Evolutionary conservation across 2,329 filamentous ascomycete genomes (phyloP), one percentile per base, ranked within the genome.

Genomic region (Neofusicoccum kwambonambiense): DNA sequence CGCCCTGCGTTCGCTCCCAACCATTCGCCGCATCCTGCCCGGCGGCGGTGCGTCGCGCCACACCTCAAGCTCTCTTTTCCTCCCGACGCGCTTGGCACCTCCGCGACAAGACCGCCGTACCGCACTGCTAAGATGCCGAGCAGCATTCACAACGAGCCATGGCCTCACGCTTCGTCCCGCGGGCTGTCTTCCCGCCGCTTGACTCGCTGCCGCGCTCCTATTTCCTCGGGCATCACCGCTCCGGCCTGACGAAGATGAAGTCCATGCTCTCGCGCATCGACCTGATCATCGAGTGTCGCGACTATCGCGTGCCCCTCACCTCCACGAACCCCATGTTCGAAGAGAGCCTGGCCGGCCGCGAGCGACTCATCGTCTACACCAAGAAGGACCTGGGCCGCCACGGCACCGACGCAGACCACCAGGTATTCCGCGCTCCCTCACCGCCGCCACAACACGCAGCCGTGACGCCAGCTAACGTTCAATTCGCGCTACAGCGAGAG

Each of bases 311-410:
- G 0, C 95, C 95, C 0, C 80, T 98, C 9, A 93, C 93, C 0
- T 95, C 92, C 3, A 88, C 92, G 70, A 99, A 99, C 74, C 94
- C 93, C 0, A 80, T 93, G 51, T 94, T 99, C 70, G 94, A 98
- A 74, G 84, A 88, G 67, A 85, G 87, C 37, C 82, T 98, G 50
- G 87, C 87, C 34, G 89, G 89, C 15, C 88, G 88, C 68, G 84
- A 90, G 71, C 87, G 93, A 67, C 80, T 97, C 69, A 83, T 98
- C 70, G 89, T 98, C 44, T 98, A 97, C 78, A 99, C 95, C 15
- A 97, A 98, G 77, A 82, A 86, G 69, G 93, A 97, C 77, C 83
- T 97, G 31, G 89, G 87, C 5, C 81, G 80, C 64, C 75, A 75
- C 54, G 75, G 76, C 11, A 74, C 75, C 35, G 74, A n/a, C 67